Evolutionary conservation across 257 asterid species (phyloP).

Genomic region (Penstemon eatonii): DNA sequence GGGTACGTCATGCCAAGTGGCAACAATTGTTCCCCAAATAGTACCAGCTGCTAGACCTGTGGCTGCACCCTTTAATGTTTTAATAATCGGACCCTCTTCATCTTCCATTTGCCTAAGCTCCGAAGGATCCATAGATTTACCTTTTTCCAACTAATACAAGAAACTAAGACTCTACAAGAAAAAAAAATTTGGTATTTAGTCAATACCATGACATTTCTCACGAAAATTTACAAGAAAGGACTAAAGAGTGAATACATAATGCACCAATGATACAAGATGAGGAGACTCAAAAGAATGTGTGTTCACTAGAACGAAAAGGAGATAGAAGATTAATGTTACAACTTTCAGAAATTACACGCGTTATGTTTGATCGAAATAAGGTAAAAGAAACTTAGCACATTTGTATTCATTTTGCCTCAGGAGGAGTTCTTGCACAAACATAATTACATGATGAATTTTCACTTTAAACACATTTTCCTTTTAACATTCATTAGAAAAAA

Average conservation of each 20-base stretch:
- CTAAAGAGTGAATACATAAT: neutral
- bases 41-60: constrained; percentile 82
- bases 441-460: too few relatives aligned
- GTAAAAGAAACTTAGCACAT: too few relatives aligned
- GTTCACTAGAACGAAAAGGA: neutral
- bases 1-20: constrained; percentile 97
- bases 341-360: too few relatives aligned
- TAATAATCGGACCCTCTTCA: constrained; percentile 55
- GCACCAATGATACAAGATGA: neutral
- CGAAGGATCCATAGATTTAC: constrained; percentile 61
- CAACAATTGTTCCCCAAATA: constrained; percentile 84
- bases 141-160: constrained; percentile 20
- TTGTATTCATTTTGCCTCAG: too few relatives aligned
- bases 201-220: neutral
- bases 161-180: constrained; percentile 13
- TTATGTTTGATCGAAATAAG: too few relatives aligned
- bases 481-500: too few relatives aligned
- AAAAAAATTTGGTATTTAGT: neutral
- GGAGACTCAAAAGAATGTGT: constrained; percentile 1
- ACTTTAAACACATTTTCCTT: too few relatives aligned
- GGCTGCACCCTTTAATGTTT: constrained; percentile 80
- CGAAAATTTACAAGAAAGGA: neutral
- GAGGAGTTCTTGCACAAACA: too few relatives aligned
- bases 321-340: neutral
- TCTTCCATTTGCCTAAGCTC: constrained; percentile 84